Base-by-base conservation (phyloP, 768 basidiomycete species). In the Suillus tomentosus region DNA sequence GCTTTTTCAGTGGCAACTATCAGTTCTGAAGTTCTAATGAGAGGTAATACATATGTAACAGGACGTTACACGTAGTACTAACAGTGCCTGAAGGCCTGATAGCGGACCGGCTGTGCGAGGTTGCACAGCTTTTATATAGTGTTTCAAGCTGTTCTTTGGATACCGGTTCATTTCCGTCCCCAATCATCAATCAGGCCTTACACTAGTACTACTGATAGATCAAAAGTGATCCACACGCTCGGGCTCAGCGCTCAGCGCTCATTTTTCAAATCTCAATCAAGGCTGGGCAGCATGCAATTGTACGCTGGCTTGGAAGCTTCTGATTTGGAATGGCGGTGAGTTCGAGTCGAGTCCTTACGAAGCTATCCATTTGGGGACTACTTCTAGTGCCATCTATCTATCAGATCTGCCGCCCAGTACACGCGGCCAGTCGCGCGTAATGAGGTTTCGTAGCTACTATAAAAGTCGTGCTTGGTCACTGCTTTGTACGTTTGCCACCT, bases 121-220 rank as follows among this genome's bases (percentile, higher is more conserved):
- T 31, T 31, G 31, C 31, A 94, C 73, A 68, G 97, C 95, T 39
- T 79, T 76, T 0, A 95, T 31, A 31, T 31, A 31, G 6, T 31
- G 73, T 96, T 8, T 17, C 27, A 27, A 27, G 42, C 42, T 40
- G 40, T 40, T 40, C 40, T 17, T 42, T 42, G 15, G 14, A 42
- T 5, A 3, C 42, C 15, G 42, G 31, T 42, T 15, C 17, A 17
- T 42, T 42, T 17, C 15, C 6, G 6, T 42, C 15, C 17, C 15
- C 42, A 15, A 8, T 42, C 42, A 17, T 6, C 7, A 15, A 17
- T 42, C 42, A 17, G 42, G 42, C 15, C 42, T 17, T 17, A 42
- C 15, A 42, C 40, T 42, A 42, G 40, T 40, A 40, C 39, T 40
- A 40, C 39, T 45, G 43, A 45, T 45, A 31, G 43, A 45, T 45